A percentile compares a stretch with the other conserved stretches of the same genome.
Conservation (phyloP, 805 yeast genomes). For the Candida morakotiae region DNA sequence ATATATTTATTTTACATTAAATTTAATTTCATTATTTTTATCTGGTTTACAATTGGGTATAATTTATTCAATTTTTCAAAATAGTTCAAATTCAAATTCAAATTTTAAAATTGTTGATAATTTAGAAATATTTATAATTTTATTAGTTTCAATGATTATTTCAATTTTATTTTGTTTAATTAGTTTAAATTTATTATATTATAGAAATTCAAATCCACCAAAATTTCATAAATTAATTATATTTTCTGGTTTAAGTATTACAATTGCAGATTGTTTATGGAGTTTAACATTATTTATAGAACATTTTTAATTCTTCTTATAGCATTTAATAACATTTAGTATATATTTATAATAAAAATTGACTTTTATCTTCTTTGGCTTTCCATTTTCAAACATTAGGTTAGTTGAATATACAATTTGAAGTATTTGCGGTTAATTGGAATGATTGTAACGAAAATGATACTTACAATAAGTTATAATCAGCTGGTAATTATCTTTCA, state of each 20-base stretch:
- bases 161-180: conserved; percentile 31
- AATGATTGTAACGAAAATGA: no score
- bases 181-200: conserved; percentile 31
- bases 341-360: no score
- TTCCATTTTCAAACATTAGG: no score
- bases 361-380: no score
- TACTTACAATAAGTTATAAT: no score
- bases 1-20: conserved; percentile 32
- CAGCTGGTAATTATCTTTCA: no score
- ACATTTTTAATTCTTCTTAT: conserved; percentile 4
- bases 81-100: conserved; percentile 9
- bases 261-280: conserved; percentile 14
- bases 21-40: conserved; percentile 31
- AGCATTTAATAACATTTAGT: not conserved
- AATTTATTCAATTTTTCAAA: conserved; percentile 25
- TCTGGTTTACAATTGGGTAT: conserved; percentile 39
- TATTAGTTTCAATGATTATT: conserved; percentile 28
- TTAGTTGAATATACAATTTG: no score
- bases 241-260: conserved; percentile 13
- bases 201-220: conserved; percentile 27
- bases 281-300: conserved; percentile 7
- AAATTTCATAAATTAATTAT: conserved; percentile 13
- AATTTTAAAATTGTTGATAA: conserved; percentile 26
- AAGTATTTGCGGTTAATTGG: no score
- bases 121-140: conserved; percentile 26